Base-by-base conservation (phyloP, 192 early-diverging fungal species). In the Podila clonocystis region DNA sequence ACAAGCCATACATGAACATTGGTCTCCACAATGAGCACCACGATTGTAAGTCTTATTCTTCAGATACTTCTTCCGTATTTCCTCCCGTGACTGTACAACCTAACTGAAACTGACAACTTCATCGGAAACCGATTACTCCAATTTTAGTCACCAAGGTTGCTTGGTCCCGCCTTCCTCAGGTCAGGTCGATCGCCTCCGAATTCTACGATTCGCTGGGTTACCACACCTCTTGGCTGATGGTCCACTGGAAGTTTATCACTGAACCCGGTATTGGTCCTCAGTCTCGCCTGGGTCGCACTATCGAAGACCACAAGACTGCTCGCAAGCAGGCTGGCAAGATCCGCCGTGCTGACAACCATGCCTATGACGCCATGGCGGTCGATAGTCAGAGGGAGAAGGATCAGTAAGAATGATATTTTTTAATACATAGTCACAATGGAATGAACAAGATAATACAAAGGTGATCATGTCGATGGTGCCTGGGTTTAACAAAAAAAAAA, bases 1-100 rank as follows among this genome's bases (percentile, higher is more conserved):
- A 99, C 88, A 80, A 83, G 57, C 87, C 94, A 49, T 94, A 93
- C 82, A 91, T 96, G 86, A 99, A 99, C 90, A 94, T 97, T 72
- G 97, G 97, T 49, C 96, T 95, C 83, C 97, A 99, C 86, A 97
- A 96, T 82, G 97, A 99, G 88, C 97, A 99, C 90, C 96, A 99
- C 86, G 97, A 99, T 84, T 98, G 97, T 87, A 91, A 91, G 74
- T 92, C 82, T 70, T 67, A 26, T 28, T 65, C 52, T 62, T 50
- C 41, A 0, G 2, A 45, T 45, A 15, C 41, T 17, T 45, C 15
- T 45, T 45, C 15, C 15, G 41, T 45, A 12, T 3, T 12, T 45
- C 34, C 15, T 45, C 41, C 15, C 15, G 15, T 45, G 41, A 8
- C 3, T 45, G 41, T 15, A 45, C 13, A 4, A 15, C 41, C 15